Percentiles rank a stretch among this genome's conserved stretches.
These are phyloP conservation scores for Adansonia rubrostipa DNA, from an alignment of 441 rosid species.

Conservation along the genomic window DNA sequence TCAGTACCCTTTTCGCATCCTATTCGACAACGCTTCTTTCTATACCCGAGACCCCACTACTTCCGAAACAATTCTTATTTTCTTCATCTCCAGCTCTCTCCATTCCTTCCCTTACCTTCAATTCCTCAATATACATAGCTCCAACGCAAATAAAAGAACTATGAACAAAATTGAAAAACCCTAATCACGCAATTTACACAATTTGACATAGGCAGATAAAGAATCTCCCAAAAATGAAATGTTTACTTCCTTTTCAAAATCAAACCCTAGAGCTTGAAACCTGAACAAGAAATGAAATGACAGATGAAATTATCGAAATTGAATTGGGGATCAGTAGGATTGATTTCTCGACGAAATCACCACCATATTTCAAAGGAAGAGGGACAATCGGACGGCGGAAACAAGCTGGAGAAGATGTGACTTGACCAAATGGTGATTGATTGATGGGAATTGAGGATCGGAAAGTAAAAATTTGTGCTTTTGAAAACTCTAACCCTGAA, in stretches of 20 bases:
- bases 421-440: slow-evolving; percentile 13
- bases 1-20: slow-evolving; percentile 53
- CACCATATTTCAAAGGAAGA: slow-evolving; percentile 43
- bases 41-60: slow-evolving; percentile 15
- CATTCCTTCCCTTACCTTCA: slow-evolving; percentile 47
- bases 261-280: slow-evolving; percentile 40
- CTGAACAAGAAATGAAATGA: slow-evolving; percentile 36
- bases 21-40: slow-evolving; percentile 34
- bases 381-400: slow-evolving; percentile 43
- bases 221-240: background rate
- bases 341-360: slow-evolving; percentile 41
- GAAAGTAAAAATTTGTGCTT: background rate
- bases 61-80: background rate
- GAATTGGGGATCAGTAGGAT: slow-evolving; percentile 25
- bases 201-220: slow-evolving; percentile 16
- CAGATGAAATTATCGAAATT: slow-evolving; percentile 27
- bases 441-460: slow-evolving; percentile 16
- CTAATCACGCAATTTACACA: slow-evolving; percentile 28
- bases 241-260: slow-evolving; percentile 22
- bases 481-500: background rate
- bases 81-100: slow-evolving; percentile 35
- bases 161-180: slow-evolving; percentile 25
- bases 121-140: slow-evolving; percentile 59
- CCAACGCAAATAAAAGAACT: slow-evolving; percentile 20
- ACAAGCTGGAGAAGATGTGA: slow-evolving; percentile 26